Conservation (phyloP, 192 early-diverging fungal genomes). For the Entomortierella parvispora region DNA sequence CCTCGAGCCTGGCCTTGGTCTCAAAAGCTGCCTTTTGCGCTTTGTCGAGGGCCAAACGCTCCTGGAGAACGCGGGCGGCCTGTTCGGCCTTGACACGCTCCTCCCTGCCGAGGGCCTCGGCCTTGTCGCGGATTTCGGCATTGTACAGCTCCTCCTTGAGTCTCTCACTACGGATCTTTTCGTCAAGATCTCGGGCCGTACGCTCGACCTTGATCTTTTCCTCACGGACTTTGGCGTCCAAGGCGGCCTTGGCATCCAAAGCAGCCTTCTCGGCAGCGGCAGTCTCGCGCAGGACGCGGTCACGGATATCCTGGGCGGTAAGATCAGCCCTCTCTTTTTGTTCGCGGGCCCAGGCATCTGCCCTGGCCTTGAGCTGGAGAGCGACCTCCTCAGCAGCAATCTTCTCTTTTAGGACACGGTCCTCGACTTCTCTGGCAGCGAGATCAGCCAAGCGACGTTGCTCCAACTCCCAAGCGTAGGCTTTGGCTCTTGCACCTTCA, state of each 20-base stretch:
- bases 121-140: background rate
- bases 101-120: constrained; percentile 6
- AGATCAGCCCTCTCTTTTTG: constrained; percentile 25
- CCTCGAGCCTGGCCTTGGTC: constrained; percentile 3
- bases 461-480: constrained; percentile 36
- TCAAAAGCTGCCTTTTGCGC: background rate
- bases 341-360: constrained; percentile 28
- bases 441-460: constrained; percentile 13
- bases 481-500: constrained; percentile 22
- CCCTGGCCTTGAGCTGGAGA: constrained; percentile 15
- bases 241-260: constrained; percentile 19
- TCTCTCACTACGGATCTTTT: constrained; percentile 17
- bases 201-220: constrained; percentile 30
- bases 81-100: constrained; percentile 23
- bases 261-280: constrained; percentile 25
- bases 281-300: constrained; percentile 37
- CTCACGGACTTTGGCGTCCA: constrained; percentile 21
- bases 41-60: background rate
- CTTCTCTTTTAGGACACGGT: constrained; percentile 20
- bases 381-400: constrained; percentile 21
- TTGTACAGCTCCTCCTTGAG: constrained; percentile 2
- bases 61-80: constrained; percentile 2
- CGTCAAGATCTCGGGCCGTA: constrained; percentile 14
- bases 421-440: constrained; percentile 35
- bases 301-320: constrained; percentile 23